Base-by-base conservation (phyloP, 192 early-diverging fungal genomes). In the Mortierella claussenii region DNA sequence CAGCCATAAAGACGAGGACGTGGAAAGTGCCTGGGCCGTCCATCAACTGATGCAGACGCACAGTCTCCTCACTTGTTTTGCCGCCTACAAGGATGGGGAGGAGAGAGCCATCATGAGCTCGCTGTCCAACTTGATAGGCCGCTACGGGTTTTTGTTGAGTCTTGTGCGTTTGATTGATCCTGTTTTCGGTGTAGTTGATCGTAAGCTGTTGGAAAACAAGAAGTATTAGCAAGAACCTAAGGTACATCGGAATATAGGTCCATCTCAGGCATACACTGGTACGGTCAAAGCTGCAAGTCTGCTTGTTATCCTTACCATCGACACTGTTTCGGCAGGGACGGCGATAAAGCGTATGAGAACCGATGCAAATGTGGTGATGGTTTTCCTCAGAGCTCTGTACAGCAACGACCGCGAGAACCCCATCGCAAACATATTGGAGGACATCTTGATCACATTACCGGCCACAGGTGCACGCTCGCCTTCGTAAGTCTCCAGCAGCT, bases 81-180 rank as follows among this genome's bases (percentile, higher is more conserved):
- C 65, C 73, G 3, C 49, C 57, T 12, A 33, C 20, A 3, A 75
- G 49, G 1, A 75, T 30, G 20, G 42, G 13, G 6, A 24, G 9
- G 33, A 76, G 58, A 20, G 73, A 52, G 13, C 63, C 73, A 56
- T 76, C 73, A 11, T 76, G 73, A 17, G 73, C 73, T 28, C 63
- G 65, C 27, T 76, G 73, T n/a, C 73, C 73, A 10, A 76, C 73
- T 40, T 67, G 58, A 20, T 13, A 67, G 1, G 43, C 53, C 6
- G 50, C 63, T n/a, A 30, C 44, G 10, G 53, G 58, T 33, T 43
- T 1, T 5, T 44, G 43, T 17, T 76, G 73, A 40, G 58, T 31
- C 12, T 56, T 55, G 47, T 76, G 73, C n/a, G 28, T 32, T 32
- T 67, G 65, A 43, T 67, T 76, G 52, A 76, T 32, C 43, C 31